Base-by-base conservation (phyloP, 2,329 filamentous ascomycete genomes). In the Aspergillus calidoustus region DNA sequence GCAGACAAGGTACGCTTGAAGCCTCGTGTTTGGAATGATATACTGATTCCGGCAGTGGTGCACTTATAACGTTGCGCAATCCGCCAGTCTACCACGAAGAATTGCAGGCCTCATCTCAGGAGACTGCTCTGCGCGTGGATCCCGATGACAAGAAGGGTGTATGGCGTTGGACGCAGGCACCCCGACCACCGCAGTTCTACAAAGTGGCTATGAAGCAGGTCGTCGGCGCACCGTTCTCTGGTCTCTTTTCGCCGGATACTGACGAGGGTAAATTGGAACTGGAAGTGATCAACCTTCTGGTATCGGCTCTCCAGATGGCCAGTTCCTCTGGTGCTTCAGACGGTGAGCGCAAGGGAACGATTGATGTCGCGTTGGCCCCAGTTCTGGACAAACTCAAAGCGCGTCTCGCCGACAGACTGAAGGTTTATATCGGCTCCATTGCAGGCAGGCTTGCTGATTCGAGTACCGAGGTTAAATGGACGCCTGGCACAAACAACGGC, bases 121-220 rank as follows among this genome's bases (percentile, higher is more conserved):
- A 34, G 13, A 28, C 15, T 8, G 31, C 19, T 17, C 53, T 64
- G 47, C 47, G 30, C 28, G 51, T 60, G 15, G 56, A 30, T 11
- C 47, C 34, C 13, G 41, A 46, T 11, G 34, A 13, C 2, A 41
- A 30, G 7, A 41, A 44, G 23, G 31, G 58, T 41, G 46, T 55
- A 6, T 70, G 61, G 61, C 56, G 61, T 13, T 57, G 64, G 23
- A 9, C 52, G 9, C 47, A 53, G 4, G 52, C 54, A 9, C 22
- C 17, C 3, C 41, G 50, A 15, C 22, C 34, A 34, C 66, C 55
- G 2, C 78, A 77, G 61, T 70, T 74, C 41, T 77, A 75, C 68
- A 78, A 77, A 41, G 70, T 72, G 15, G 67, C 79, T 25, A 72
- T 80, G 73, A 81, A 81, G 60, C 78, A 81, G 63, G 72, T 81